Base-by-base conservation (phyloP, 371 early-diverging fungal species). In the Saksenaea oblongispora region DNA sequence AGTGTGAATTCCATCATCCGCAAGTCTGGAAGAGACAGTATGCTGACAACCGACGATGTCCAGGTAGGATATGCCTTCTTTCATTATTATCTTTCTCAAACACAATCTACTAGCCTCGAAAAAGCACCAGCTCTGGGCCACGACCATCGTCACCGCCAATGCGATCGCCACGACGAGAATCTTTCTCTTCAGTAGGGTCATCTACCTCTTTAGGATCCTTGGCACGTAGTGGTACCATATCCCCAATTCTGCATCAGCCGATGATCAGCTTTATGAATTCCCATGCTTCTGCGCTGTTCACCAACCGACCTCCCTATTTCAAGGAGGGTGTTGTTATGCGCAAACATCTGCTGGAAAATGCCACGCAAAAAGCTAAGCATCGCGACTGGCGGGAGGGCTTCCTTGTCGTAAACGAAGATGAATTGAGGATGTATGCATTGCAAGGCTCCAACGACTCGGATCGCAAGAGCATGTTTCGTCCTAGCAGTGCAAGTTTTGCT, bases 361-460 rank as follows among this genome's bases (percentile, higher is more conserved):
- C 83, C 5, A 93, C 86, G 58, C 87, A 88, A 60, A 92, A 92
- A 72, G 93, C 96, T 8, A 86, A 86, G 44, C 83, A 91, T 68
- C 89, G 96, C 14, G 84, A 86, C n/a, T 97, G 97, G 97, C 89
- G 87, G 62, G 86, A 93, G 28, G 87, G 93, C 65, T 80, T 90
- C 18, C 79, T 92, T 18, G 82, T 92, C 0, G 82, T 89, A 2
- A 88, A 85, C 34, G 86, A 89, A 34, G 94, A 93, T 2, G 89
- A 91, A 39, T 76, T 95, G 8, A 84, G 83, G 35, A 88, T 94
- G 92, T 92, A 87, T 75, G 86, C 89, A 57, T 72, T 88, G 34
- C 91, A 89, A 24, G 68, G 71, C 27, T 67, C 61, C 17, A 68
- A 64, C 9, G 73, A 73, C 3, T 75, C 78, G 14, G 76, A 74